These are phyloP conservation scores for Lycium ferocissimum DNA, from an alignment of 257 asterid species.

Conservation along the genomic window DNA sequence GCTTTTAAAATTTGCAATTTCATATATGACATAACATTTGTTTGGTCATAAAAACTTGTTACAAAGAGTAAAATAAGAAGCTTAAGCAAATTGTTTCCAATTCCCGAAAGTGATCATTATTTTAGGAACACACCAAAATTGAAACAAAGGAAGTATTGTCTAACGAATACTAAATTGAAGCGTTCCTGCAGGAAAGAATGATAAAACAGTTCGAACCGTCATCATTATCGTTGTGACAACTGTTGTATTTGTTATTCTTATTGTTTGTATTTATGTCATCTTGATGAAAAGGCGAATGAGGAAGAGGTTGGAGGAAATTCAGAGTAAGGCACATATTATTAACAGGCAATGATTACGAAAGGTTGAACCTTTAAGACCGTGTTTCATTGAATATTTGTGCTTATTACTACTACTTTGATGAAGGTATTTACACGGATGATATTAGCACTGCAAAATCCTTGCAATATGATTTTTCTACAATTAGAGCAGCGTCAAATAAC, in stretches of 20 bases:
- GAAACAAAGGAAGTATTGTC: not conserved
- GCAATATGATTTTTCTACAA: constrained; percentile 35
- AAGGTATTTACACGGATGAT: not conserved
- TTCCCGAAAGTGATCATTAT: not conserved
- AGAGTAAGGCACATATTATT: constrained; percentile 12
- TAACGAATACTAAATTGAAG: not conserved
- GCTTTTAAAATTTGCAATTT: not conserved
- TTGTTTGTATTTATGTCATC: not conserved
- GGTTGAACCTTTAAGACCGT: not conserved
- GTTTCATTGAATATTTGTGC: not conserved
- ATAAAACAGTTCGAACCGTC: not conserved
- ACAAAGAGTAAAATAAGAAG: not conserved
- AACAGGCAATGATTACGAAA: not conserved
- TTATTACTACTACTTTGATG: not conserved
- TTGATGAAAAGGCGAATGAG: constrained; percentile 4
- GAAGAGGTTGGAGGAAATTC: not conserved
- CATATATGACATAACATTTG: not conserved
- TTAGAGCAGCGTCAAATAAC: constrained; percentile 27
- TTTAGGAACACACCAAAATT: not conserved
- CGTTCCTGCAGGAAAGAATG: not conserved
- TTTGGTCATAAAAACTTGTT: not conserved
- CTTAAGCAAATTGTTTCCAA: not conserved
- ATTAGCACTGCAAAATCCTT: constrained; percentile 33
- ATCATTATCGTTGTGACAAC: not conserved
- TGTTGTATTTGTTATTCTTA: not conserved